phyloP scores from a whole-genome alignment of 75 land plant genomes.

The Larix kaempferi region DNA sequence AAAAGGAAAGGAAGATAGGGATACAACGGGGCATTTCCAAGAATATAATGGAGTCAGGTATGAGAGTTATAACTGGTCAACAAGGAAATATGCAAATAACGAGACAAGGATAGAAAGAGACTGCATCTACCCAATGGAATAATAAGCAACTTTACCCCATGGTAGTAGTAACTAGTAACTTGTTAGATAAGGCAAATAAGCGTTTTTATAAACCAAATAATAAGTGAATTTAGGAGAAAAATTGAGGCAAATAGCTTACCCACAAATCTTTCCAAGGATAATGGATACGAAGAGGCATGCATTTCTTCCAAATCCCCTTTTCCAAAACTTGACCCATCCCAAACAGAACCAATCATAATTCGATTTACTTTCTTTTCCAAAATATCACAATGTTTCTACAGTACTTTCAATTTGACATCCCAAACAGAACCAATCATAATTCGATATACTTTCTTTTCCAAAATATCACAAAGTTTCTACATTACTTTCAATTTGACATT shows the following conservation, averaged over 20 bases:
- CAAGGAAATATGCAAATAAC: not conserved
- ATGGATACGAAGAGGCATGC: not conserved
- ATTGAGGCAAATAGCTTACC: not conserved
- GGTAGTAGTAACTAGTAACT: too few species aligned
- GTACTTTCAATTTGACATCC: not conserved
- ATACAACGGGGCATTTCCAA: too few species aligned
- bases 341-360: not conserved
- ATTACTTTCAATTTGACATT: not conserved
- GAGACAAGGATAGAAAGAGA: not conserved
- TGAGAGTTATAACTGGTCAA: not conserved
- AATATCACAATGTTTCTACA: conserved; percentile 3
- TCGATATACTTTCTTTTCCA: too few species aligned
- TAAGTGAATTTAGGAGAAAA: not conserved
- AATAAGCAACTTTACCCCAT: too few species aligned
- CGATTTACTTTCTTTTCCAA: too few species aligned
- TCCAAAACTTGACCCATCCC: not conserved
- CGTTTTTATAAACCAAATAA: not conserved
- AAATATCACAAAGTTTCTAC: conserved; percentile 4
- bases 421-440: not conserved
- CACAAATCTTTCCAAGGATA: not conserved
- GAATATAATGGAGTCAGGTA: too few species aligned
- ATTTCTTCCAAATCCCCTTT: not conserved
- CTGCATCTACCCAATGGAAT: not conserved
- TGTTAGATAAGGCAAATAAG: not conserved
- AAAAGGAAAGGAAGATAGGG: too few species aligned